These are phyloP conservation scores for Phytophthora sp. DNA, from an alignment of 352 stramenopile genomes.

Conservation along the genomic window DNA sequence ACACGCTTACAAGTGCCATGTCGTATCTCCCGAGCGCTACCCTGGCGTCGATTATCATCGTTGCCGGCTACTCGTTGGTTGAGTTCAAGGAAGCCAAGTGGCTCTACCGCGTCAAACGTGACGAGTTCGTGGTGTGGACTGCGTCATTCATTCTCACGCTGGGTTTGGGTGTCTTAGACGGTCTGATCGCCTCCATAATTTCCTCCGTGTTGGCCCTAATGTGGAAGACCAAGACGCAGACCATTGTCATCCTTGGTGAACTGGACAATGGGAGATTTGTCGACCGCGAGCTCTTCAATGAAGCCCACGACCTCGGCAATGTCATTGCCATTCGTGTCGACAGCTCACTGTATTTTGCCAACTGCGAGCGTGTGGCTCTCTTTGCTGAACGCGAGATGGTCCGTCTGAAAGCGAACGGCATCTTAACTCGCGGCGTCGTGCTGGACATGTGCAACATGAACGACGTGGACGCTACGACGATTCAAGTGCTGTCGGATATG, in stretches of 20 bases:
- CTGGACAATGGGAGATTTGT: conserved; percentile 48
- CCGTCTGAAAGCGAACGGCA: conserved; percentile 26
- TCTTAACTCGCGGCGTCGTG: conserved; percentile 49
- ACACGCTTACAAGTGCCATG: conserved; percentile 86
- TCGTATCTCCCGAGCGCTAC: conserved; percentile 85
- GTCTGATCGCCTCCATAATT: conserved; percentile 58
- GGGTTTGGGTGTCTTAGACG: conserved; percentile 51
- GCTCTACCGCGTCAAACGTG: conserved; percentile 67
- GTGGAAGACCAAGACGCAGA: conserved; percentile 55
- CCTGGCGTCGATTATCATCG: conserved; percentile 90
- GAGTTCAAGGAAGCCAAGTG: conserved; percentile 88
- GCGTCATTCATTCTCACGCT: conserved; percentile 60
- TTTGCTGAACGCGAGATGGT: conserved; percentile 53
- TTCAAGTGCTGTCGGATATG: conserved; percentile 65
- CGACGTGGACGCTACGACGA: conserved; percentile 70
- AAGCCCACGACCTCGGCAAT: conserved; percentile 41
- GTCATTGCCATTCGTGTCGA: conserved; percentile 57
- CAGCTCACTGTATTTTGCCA: conserved; percentile 68
- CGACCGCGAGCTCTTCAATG: conserved; percentile 40
- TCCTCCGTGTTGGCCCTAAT: conserved; percentile 61
- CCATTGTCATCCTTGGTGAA: conserved; percentile 49
- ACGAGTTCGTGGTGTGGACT: conserved; percentile 63
- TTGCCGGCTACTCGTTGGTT: conserved; percentile 86
- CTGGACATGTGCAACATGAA: conserved; percentile 61
- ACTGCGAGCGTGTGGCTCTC: conserved; percentile 53